Percentiles rank a stretch among this genome's conserved stretches.
phyloP scores from a whole-genome alignment of 495 filamentous ascomycete genomes.

The Lophiotrema nucula region DNA sequence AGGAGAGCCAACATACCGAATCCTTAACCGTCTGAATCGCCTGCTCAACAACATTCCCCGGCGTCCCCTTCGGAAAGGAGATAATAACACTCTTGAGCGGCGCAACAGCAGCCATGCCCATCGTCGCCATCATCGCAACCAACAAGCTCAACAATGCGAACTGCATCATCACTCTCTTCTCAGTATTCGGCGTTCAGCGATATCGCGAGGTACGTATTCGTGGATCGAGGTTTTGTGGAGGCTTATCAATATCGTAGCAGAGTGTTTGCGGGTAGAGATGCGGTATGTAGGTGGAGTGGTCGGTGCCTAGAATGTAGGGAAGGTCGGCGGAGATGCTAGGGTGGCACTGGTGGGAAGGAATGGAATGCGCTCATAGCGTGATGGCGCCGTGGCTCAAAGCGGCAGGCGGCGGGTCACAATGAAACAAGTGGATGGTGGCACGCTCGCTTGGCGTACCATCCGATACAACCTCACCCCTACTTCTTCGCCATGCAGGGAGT shows the following conservation, averaged over 20 bases:
- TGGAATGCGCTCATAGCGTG: constrained; percentile 15
- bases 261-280: neutral
- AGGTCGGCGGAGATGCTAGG: too few species aligned
- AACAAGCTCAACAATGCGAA: constrained; percentile 47
- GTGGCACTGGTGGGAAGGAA: too few species aligned
- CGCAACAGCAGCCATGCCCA: constrained; percentile 53
- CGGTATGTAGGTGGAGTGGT: too few species aligned
- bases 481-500: too few species aligned
- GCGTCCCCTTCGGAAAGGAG: constrained; percentile 71
- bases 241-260: neutral
- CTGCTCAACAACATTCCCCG: constrained; percentile 62
- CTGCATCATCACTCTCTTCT: constrained; percentile 54
- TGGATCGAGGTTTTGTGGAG: too few species aligned
- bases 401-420: constrained; percentile 13
- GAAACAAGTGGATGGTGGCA: too few species aligned
- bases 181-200: too few species aligned
- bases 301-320: too few species aligned
- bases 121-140: constrained; percentile 54
- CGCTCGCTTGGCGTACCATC: too few species aligned
- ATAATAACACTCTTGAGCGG: constrained; percentile 73
- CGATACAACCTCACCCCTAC: too few species aligned
- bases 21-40: constrained; percentile 68
- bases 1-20: constrained; percentile 53
- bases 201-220: too few species aligned
- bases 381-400: neutral